Evolutionary conservation across 2,329 filamentous ascomycete species (phyloP).

Genomic region (Stromatinia cepivora): DNA sequence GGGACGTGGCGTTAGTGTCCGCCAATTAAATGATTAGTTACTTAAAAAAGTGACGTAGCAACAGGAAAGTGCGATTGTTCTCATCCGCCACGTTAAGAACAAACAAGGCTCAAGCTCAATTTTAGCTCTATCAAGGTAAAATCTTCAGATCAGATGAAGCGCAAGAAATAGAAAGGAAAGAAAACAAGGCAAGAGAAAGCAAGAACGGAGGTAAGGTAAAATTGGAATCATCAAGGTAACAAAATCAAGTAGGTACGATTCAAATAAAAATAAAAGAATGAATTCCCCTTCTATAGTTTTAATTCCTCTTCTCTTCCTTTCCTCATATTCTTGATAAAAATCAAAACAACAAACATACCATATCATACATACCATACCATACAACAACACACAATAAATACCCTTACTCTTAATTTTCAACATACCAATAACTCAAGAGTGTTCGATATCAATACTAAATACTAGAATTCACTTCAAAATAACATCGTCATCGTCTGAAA

Average conservation of each 20-base stretch:
- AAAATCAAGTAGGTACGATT: not conserved
- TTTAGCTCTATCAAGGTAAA: not conserved
- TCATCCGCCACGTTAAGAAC: not conserved
- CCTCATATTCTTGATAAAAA: not conserved
- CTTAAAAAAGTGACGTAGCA: conserved; percentile 1
- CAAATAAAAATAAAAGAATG: not conserved
- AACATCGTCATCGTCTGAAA: not conserved
- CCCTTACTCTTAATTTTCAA: not conserved
- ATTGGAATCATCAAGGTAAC: not conserved
- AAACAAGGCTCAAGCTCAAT: not conserved
- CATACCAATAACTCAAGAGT: too few relatives aligned
- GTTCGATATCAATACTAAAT: not conserved
- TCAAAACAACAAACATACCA: not conserved
- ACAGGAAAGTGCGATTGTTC: not conserved
- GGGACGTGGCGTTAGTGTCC: conserved; percentile 11
- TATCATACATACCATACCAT: not conserved
- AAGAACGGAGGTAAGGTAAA: too few relatives aligned
- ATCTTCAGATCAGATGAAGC: not conserved
- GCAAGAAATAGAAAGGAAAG: not conserved
- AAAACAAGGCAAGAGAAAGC: conserved; percentile 10
- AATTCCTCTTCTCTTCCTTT: not conserved
- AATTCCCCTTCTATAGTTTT: not conserved
- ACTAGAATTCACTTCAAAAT: not conserved
- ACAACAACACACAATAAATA: not conserved
- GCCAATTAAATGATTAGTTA: not conserved